Evolutionary conservation across 2,329 filamentous ascomycete genomes (phyloP), one percentile per base, ranked within the genome.

Genomic region (Calonectria honghensis): DNA sequence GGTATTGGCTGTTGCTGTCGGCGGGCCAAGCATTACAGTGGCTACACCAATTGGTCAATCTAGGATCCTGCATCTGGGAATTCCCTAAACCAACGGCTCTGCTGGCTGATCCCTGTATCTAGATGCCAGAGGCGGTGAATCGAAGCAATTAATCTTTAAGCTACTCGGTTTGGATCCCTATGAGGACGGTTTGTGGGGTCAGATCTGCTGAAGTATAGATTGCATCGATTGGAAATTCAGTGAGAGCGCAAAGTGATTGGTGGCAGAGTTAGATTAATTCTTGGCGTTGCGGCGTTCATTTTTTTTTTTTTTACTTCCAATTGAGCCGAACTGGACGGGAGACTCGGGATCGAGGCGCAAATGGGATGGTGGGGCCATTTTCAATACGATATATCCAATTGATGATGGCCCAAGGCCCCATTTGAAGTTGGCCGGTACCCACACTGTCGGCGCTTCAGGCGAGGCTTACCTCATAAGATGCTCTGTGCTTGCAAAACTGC

Each of bases 341-440:
- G 45, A 48, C 20, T 24, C 7, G 13, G 45, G 45, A 48, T 13
- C n/a, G n/a, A 48, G n/a, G 45, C 45, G n/a, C 13, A 48, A 24
- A 48, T 5, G 0, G 11, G 24, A 16, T 9, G 37, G 57, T 63
- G 57, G 57, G 37, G 57, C 37, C 24, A 27, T 24, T 13, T 5
- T 24, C 24, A 63, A 29, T 63, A 63, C 57, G 57, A 63, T 29
- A 41, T 63, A 63, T 41, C 57, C 57, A 63, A 63, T 63, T 63
- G 37, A 7, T 29, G 37, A 16, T 29, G n/a, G 14, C 57, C 6
- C n/a, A 18, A 29, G 57, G 35, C 24, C 37, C 7, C 57, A 63
- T 41, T 41, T 16, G 4, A 9, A 11, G 35, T n/a, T 16, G 13
- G 4, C 57, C 37, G 35, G 57, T 41, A 29, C 7, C 57, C 57